phyloP scores from a whole-genome alignment of 805 yeast species.

The Nakazawaea wyomingensis region DNA sequence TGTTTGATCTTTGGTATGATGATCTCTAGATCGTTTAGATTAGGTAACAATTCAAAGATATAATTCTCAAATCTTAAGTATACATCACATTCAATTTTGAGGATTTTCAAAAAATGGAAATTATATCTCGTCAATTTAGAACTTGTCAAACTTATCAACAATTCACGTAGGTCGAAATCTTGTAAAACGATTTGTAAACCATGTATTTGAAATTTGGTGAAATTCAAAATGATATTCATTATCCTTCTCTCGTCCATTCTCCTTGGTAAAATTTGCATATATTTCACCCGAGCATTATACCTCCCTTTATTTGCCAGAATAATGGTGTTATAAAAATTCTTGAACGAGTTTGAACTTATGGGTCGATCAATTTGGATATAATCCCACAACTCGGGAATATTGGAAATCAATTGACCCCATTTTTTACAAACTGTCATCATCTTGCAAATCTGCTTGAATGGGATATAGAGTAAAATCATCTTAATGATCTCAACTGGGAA shows the following conservation, averaged over 20 bases:
- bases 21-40: slow-evolving; percentile 1
- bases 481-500: slow-evolving; percentile 24
- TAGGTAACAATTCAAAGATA: slow-evolving; percentile 2
- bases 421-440: not conserved
- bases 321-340: slow-evolving; percentile 2
- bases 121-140: slow-evolving; percentile 7
- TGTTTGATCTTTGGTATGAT: not conserved
- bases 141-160: slow-evolving; percentile 2
- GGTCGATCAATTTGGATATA: not conserved
- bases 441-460: not conserved
- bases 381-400: slow-evolving; percentile 6
- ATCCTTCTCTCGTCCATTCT: slow-evolving; percentile 9
- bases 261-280: slow-evolving; percentile 1
- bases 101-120: not conserved
- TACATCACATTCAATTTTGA: slow-evolving; percentile 1
- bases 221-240: slow-evolving; percentile 2
- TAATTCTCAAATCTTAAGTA: slow-evolving; percentile 2
- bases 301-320: not conserved
- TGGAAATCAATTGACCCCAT: slow-evolving; percentile 1
- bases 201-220: slow-evolving; percentile 4
- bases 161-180: slow-evolving; percentile 1
- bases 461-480: slow-evolving; percentile 13
- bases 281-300: not conserved
- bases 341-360: not conserved
- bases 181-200: slow-evolving; percentile 1